Evolutionary conservation across 345 rosid species (phyloP).

Genomic region (Citrus medica): DNA sequence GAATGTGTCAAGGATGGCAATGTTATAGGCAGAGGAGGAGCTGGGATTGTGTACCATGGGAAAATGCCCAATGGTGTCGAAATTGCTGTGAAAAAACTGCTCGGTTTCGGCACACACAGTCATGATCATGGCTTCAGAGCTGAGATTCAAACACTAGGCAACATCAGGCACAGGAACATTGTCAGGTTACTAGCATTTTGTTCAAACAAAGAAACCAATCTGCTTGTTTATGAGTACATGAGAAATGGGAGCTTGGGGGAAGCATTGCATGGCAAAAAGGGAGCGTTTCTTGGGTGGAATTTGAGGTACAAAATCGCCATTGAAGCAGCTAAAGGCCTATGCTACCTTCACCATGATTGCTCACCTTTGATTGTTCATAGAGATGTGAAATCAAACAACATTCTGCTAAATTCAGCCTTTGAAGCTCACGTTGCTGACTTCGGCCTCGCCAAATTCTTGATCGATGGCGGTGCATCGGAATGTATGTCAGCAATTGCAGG

Average conservation of each 20-base stretch:
- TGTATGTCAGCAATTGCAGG: slow-evolving; percentile 81
- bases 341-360: slow-evolving; percentile 79
- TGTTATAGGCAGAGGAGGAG: slow-evolving; percentile 69
- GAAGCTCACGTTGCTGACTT: slow-evolving; percentile 81
- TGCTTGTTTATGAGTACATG: slow-evolving; percentile 70
- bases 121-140: slow-evolving; percentile 64
- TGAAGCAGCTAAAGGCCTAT: slow-evolving; percentile 72
- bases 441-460: slow-evolving; percentile 67
- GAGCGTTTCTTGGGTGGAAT: slow-evolving; percentile 51
- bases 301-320: slow-evolving; percentile 56
- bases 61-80: slow-evolving; percentile 52
- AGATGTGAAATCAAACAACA: slow-evolving; percentile 76
- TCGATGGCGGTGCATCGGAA: slow-evolving; percentile 50
- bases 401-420: slow-evolving; percentile 52
- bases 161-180: slow-evolving; percentile 65
- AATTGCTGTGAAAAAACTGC: slow-evolving; percentile 64
- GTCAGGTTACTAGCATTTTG: slow-evolving; percentile 66
- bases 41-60: slow-evolving; percentile 65
- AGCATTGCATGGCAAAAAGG: slow-evolving; percentile 57
- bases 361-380: slow-evolving; percentile 62
- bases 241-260: slow-evolving; percentile 69
- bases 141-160: slow-evolving; percentile 63
- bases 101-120: slow-evolving; percentile 38
- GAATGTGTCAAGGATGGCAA: slow-evolving; percentile 67
- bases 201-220: slow-evolving; percentile 57